Evolutionary conservation across 345 rosid species (phyloP), one percentile per base, ranked within the genome.

Genomic region (Pistacia integerrima): DNA sequence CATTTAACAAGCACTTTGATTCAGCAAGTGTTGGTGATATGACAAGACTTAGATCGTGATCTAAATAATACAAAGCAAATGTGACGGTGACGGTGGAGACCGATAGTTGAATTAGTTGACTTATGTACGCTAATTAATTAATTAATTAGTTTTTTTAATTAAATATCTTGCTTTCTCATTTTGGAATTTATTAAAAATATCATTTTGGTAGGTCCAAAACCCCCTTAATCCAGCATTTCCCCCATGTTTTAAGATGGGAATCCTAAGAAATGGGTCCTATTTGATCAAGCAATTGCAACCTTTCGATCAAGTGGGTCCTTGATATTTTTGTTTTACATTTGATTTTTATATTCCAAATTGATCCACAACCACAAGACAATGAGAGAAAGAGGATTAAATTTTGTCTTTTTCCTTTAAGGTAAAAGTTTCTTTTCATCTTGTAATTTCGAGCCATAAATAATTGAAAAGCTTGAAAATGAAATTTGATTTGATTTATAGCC

Each of bases 21-120:
- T 61, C 11, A 2, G 4, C 3, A 41, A 7, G 46, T 41, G 3
- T 8, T 57, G 51, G 5, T 0, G 36, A 0, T 6, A 13, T 0
- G 3, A 11, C 4, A 49, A 64, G 51, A 56, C 46, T 4, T 4
- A 59, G 22, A 46, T 59, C 44, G 16, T 1, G 30, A 72, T 25
- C 9, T 54, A n/a, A 30, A 25, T 3, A 67, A 46, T 41, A 4
- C 11, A 54, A 8, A 30, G 0, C 17, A 38, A 64, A 2, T 18
- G 22, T 55, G 49, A 20, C 51, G 64, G 22, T 55, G 49, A 20
- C 51, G 64, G 74, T 57, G 74, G 74, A 71, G 74, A 71, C 74
- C 18, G 13, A 25, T 11, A 22, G 74, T 44, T 56, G 74, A 36
- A 57, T 36, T 38, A n/a, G 22, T 38, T 38, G 74, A 71, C 74